phyloP scores from a whole-genome alignment of 1,284 basidiomycete genomes.

The Tilletia indica region DNA sequence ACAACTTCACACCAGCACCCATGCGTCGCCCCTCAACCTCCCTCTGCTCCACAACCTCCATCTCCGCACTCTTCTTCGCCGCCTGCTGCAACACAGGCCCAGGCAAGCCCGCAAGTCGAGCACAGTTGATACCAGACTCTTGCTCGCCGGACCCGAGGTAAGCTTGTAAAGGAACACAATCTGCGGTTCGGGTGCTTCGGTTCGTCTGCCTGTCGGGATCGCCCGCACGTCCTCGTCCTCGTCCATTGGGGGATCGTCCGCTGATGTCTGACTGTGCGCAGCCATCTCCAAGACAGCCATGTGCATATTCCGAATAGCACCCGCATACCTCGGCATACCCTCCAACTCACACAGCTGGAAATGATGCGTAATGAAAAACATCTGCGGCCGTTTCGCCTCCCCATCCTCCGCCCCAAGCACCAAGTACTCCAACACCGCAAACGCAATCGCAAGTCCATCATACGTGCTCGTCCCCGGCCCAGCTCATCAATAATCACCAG shows the following conservation, averaged over 20 bases:
- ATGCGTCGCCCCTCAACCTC: background rate
- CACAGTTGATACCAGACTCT: slow-evolving; percentile 51
- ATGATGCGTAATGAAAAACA: slow-evolving; percentile 52
- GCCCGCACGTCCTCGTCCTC: background rate
- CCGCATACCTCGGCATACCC: slow-evolving; percentile 11
- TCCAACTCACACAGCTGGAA: slow-evolving; percentile 32
- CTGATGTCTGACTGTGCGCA: background rate
- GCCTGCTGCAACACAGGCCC: slow-evolving; percentile 6
- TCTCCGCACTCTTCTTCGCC: background rate
- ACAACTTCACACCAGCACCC: background rate
- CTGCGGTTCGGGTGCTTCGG: slow-evolving; percentile 15
- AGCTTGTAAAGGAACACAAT: slow-evolving; percentile 53
- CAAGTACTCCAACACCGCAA: slow-evolving; percentile 38
- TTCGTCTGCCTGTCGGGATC: background rate
- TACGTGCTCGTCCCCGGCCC: slow-evolving; percentile 40
- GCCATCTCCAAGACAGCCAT: slow-evolving; percentile 38
- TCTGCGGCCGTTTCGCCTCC: background rate
- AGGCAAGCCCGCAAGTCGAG: slow-evolving; percentile 40
- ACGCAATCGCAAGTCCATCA: slow-evolving; percentile 43
- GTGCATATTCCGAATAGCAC: slow-evolving; percentile 36
- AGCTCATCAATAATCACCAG: slow-evolving; percentile 50
- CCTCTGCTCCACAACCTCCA: slow-evolving; percentile 2
- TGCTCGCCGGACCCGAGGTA: slow-evolving; percentile 32
- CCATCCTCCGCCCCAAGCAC: background rate
- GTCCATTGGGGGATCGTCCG: background rate